Base-by-base conservation (phyloP, 139 green algal species). In the Picochlorum costavermella region DNA sequence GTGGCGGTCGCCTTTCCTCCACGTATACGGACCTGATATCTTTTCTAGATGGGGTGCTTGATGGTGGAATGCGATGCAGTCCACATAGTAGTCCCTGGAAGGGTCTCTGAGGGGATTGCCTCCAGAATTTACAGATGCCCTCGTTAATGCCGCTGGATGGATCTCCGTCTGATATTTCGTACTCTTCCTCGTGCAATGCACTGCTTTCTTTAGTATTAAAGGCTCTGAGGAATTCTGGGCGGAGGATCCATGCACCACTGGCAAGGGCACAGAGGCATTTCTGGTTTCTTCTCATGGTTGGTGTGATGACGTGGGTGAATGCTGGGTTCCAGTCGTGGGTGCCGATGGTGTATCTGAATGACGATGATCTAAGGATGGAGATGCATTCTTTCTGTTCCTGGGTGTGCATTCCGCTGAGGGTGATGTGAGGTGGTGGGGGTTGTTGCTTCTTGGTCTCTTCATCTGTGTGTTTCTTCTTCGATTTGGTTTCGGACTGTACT, bases 291-390 rank as follows among this genome's bases (percentile, higher is more conserved):
- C 40, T 56, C 30, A 66, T 20, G 1, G 14, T 29, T 23, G 60
- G n/a, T 30, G 60, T 44, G n/a, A 66, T 31, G 25, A 66, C n/a
- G 13, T 66, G 60, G 10, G 60, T 66, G 33, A 59, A 56, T 23
- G 33, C 13, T 56, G 45, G 46, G 10, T 66, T 6, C 31, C 33
- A 66, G 43, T 13, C 17, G 43, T 44, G 13, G 43, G 56, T 45
- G 5, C 29, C 33, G 23, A 16, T 25, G 11, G 26, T 53, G 23
- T 16, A 43, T 57, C 11, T 17, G 12, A 66, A 45, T 57, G 16
- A 26, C 11, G n/a, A 57, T 17, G 33, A 40, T 45, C 14, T 40
- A 20, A 56, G 14, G 9, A 45, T 23, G 23, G n/a, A 20, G 33
- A 10, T 12, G n/a, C 56, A 51, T 17, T 20, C 5, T 57, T 59